Percentiles rank a stretch among this genome's conserved stretches.
These are phyloP conservation scores for Novymonas esmeraldas DNA, from an alignment of 208 protist species.

Conservation along the genomic window DNA sequence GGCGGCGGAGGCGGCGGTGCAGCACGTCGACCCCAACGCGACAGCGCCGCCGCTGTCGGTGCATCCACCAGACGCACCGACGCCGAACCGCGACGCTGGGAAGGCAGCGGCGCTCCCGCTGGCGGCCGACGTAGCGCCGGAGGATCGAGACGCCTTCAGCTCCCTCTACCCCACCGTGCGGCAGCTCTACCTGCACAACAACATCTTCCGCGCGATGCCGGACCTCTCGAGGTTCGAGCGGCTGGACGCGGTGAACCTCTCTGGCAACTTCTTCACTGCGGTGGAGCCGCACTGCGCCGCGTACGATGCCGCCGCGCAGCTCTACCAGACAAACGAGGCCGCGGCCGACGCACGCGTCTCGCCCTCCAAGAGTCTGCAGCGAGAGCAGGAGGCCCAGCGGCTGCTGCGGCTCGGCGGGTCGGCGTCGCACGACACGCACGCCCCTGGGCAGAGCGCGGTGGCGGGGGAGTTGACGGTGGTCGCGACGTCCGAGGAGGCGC, in stretches of 20 bases:
- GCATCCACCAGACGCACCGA: background rate
- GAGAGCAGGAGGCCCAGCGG: slow-evolving; percentile 20
- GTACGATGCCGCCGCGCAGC: slow-evolving; percentile 36
- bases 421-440: background rate
- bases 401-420: slow-evolving; percentile 11
- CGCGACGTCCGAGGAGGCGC: slow-evolving; percentile 15
- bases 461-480: slow-evolving; percentile 1
- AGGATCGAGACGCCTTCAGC: slow-evolving; percentile 74
- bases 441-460: background rate
- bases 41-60: too few relatives aligned
- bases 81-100: background rate
- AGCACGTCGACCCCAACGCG: slow-evolving; percentile 24
- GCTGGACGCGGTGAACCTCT: slow-evolving; percentile 90
- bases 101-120: slow-evolving; percentile 13
- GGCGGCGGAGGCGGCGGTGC: slow-evolving; percentile 18
- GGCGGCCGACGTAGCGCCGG: slow-evolving; percentile 14
- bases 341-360: background rate
- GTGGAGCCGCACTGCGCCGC: slow-evolving; percentile 59
- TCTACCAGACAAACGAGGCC: background rate
- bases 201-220: slow-evolving; percentile 86
- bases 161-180: slow-evolving; percentile 84
- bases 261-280: slow-evolving; percentile 83
- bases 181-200: slow-evolving; percentile 95
- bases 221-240: slow-evolving; percentile 83
- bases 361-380: slow-evolving; percentile 48